Conservation (phyloP, 192 early-diverging fungal genomes). For the Ambispora gerdemannii region DNA sequence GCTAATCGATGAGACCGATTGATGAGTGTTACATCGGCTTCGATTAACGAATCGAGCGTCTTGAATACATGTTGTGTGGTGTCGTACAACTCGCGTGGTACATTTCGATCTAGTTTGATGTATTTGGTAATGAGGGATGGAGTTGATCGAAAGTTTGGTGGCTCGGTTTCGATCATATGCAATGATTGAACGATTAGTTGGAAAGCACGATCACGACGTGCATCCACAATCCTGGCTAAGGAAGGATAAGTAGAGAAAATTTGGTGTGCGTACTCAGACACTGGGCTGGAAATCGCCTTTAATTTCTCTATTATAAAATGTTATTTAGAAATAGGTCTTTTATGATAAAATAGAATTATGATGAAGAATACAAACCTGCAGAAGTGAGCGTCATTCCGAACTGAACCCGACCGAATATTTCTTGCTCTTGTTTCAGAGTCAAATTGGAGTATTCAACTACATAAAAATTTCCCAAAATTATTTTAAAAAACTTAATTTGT, state of each 20-base stretch:
- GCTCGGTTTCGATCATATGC: constrained; percentile 19
- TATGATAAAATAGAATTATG: background rate
- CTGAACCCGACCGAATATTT: constrained; percentile 36
- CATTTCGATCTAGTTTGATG: constrained; percentile 1
- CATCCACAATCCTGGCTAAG: constrained; percentile 11
- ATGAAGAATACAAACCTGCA: constrained; percentile 6
- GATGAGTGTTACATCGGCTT: constrained; percentile 8
- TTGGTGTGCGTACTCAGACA: constrained; percentile 14
- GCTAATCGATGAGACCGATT: background rate
- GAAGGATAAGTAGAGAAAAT: background rate
- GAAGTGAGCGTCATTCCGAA: constrained; percentile 31
- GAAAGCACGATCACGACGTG: constrained; percentile 6
- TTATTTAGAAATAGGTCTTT: background rate
- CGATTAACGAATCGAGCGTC: constrained; percentile 9
- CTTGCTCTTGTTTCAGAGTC: constrained; percentile 22
- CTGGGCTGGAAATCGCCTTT: constrained; percentile 15
- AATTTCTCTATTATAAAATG: constrained; percentile 31
- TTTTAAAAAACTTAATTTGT: too few species aligned
- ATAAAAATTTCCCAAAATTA: too few species aligned
- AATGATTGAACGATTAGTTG: constrained; percentile 22
- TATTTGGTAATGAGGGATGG: constrained; percentile 5
- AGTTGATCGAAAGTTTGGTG: background rate
- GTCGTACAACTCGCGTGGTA: background rate
- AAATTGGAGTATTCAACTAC: constrained; percentile 33
- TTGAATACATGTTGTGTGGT: background rate